Conservation (phyloP, 2,329 filamentous ascomycete species). For the Neonectria sp. region DNA sequence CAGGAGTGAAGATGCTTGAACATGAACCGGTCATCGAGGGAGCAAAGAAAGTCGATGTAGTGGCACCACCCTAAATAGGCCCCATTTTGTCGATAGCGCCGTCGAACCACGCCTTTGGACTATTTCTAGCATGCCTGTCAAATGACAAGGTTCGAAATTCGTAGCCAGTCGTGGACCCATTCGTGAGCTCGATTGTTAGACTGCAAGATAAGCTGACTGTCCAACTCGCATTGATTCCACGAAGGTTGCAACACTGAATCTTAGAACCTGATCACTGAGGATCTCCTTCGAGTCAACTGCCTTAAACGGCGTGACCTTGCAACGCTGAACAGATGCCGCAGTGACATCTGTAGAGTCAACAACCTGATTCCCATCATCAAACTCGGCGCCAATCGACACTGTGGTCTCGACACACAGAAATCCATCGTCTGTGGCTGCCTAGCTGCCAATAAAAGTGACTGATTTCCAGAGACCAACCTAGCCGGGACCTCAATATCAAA, state of each 20-base stretch:
- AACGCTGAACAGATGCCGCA: conserved; percentile 5
- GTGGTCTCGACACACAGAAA: background rate
- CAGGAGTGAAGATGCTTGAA: background rate
- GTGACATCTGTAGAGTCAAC: conserved; percentile 7
- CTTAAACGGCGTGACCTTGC: conserved; percentile 10
- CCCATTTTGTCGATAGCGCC: background rate
- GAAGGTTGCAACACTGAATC: conserved; percentile 8
- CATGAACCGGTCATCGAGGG: background rate
- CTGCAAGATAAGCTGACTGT: background rate
- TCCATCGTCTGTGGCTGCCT: conserved; percentile 13
- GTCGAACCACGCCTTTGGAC: background rate
- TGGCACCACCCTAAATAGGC: background rate
- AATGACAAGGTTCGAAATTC: background rate
- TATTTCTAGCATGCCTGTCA: background rate
- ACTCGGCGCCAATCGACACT: conserved; percentile 8
- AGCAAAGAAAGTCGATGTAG: background rate
- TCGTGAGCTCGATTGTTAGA: background rate
- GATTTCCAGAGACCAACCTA: conserved; percentile 28
- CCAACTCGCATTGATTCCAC: background rate
- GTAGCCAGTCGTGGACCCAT: background rate
- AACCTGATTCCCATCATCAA: conserved; percentile 12
- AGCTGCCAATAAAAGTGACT: conserved; percentile 11
- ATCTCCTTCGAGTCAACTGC: background rate
- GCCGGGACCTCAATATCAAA: conserved; percentile 28
- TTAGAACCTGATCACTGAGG: conserved; percentile 1